Evolutionary conservation across 1,284 basidiomycete species (phyloP), one percentile per base, ranked within the genome.

Genomic region (Ustilago xerochloae): DNA sequence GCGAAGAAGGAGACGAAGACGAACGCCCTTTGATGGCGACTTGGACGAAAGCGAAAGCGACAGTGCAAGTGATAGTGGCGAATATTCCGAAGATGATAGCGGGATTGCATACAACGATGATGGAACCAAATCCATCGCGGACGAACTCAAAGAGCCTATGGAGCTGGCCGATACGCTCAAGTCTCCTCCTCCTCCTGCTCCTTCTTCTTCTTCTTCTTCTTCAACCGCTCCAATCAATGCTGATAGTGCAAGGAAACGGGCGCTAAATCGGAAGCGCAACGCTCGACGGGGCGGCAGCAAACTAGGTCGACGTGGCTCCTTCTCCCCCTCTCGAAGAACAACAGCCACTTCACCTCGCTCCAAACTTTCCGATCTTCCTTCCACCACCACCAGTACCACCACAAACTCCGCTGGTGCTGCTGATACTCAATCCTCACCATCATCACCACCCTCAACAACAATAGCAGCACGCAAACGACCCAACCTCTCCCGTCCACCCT

Each of bases 61-160:
- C 6, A 63, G 47, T 26, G 60, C 28, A 20, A 54, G 41, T 9
- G 45, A 28, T 2, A 45, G 39, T 26, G 52, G 55, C 22, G 57
- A 55, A 30, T 65, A 56, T 49, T 62, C 58, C 9, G 63, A 72
- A 28, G 64, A 67, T 29, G 64, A 73, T 29, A 64, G 61, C 13
- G 70, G 70, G 0, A 63, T 72, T 3, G 63, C 69, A n/a, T 72
- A 72, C 49, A 55, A 53, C 12, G 63, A 65, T 18, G 63, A 65
- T 33, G 58, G 29, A 8, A 52, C 51, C 6, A 60, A 51, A 30
- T 38, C 45, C 20, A 48, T 68, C 8, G 65, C 54, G 2, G 65
- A 68, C 22, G 39, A 58, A n/a, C 22, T 68, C 18, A 68, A 68
- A 33, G 59, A 64, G 24, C 45, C 43, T 16, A 24, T 62, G 59